Evolutionary conservation across 768 basidiomycete species (phyloP), one percentile per base, ranked within the genome.

Genomic region (Suillus alpinus): DNA sequence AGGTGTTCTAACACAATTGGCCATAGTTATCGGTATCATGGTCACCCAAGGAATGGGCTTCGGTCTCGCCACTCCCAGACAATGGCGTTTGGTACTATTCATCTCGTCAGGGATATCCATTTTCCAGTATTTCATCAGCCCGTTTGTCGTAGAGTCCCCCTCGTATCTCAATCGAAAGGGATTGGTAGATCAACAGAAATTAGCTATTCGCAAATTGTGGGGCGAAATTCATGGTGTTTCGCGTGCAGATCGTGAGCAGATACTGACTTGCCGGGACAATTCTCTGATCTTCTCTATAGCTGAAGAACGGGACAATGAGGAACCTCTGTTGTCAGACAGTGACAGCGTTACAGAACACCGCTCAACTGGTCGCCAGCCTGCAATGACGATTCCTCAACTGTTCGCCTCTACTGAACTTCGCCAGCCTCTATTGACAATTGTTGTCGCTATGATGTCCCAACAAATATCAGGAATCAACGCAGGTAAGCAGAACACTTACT

Each of bases 391-490:
- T 31, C 79, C 81, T 0, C 77, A 86, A 59, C 75, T 88, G 29
- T 69, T 86, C 69, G 65, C 76, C 18, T 73, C 81, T 44, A 76
- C 69, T 36, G 87, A 89, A 63, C 74, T 91, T 32, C 79, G 84
- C 46, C 79, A 73, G 59, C 87, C 92, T 5, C 78, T 94, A 34
- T 69, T 83, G 18, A 87, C 87, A 44, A 80, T 92, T 6, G 83
- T 83, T 62, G 82, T 86, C 62, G 85, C 83, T 1, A 94, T 92
- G 91, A 62, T 86, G 20, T 83, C 85, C 31, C 92, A 94, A 65
- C 92, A 94, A 71, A 55, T 92, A 34, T 94, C 91, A 57, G 91
- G 91, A 18, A 87, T 92, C 68, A 93, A 92, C 71, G 90, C 89
- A 68, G 83, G 88, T 85, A 64, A 66, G 66, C 49, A 29, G n/a